Base-by-base conservation (phyloP, 1,284 basidiomycete genomes). In the Ceraceosorus guamensis region DNA sequence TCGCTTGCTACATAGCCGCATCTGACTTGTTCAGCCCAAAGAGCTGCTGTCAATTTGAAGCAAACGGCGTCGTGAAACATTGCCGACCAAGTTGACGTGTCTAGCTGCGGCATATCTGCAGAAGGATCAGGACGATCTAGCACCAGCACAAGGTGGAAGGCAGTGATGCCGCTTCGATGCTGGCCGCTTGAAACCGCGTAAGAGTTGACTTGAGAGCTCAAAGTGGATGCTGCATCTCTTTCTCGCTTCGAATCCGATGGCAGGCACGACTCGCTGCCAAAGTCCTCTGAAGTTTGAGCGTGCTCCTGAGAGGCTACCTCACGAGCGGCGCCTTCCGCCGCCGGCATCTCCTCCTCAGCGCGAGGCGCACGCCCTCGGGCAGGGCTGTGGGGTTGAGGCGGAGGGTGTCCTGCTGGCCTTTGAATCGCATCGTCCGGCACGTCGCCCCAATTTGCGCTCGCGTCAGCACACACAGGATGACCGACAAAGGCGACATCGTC, bases 401-500 rank as follows among this genome's bases (percentile, higher is more conserved):
- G 24, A 24, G 24, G 24, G 1, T 24, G 24, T 24, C 24, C 24
- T 8, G 6, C 37, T 32, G 13, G 50, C 14, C 11, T 52, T 41
- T 11, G 55, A 32, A 11, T 60, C 48, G 24, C 24, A 24, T 24
- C 24, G 24, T 24, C 24, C n/a, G 46, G 51, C 1, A 48, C 43
- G 0, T 49, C 46, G 16, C 56, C 65, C 60, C 65, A 67, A 5
- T 37, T 43, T 2, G 61, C 63, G 5, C 35, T 43, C 46, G 80
- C 70, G 35, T 87, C 85, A 8, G 84, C 83, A 67, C 86, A 87
- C 1, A 97, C 90, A 0, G 93, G 93, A 76, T 97, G 92, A 0
- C 93, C 93, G 43, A 97, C 82, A 73, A 97, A 97, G 1, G 85
- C 88, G n/a, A 97, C 81, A 68, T 92, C 87, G 70, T 97, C 91